Percentiles rank a stretch among this genome's conserved stretches.
These are phyloP conservation scores for Phialocephala sp. DNA, from an alignment of 2,329 filamentous ascomycete species.

Conservation along the genomic window DNA sequence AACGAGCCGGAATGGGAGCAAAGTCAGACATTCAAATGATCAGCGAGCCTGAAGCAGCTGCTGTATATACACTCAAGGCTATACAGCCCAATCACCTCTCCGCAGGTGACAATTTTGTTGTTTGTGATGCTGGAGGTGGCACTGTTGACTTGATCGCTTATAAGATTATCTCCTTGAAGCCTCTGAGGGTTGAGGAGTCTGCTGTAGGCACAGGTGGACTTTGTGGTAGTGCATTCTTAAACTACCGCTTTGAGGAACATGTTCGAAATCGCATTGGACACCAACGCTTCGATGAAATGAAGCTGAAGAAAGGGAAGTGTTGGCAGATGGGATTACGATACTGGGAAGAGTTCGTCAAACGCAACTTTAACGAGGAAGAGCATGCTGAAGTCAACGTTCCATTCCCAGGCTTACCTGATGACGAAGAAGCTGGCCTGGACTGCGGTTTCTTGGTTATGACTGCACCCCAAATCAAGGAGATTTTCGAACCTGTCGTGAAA, in stretches of 20 bases:
- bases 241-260: conserved; percentile 82
- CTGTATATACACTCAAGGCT: conserved; percentile 79
- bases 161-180: conserved; percentile 75
- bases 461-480: conserved; percentile 70
- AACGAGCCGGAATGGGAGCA: conserved; percentile 78
- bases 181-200: conserved; percentile 76
- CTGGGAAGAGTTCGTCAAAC: conserved; percentile 85
- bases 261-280: conserved; percentile 71
- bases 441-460: conserved; percentile 78
- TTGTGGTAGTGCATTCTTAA: conserved; percentile 79
- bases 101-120: conserved; percentile 65
- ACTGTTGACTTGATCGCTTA: conserved; percentile 82
- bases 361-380: conserved; percentile 82
- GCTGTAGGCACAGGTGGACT: conserved; percentile 80
- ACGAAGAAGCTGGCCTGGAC: conserved; percentile 76
- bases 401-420: conserved; percentile 78
- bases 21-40: conserved; percentile 77
- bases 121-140: conserved; percentile 62
- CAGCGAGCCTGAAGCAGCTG: conserved; percentile 80
- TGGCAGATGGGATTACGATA: conserved; percentile 82
- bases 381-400: conserved; percentile 79
- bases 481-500: conserved; percentile 77
- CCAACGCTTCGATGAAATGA: conserved; percentile 74
- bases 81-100: conserved; percentile 77
- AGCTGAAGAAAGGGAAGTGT: conserved; percentile 76